Conservation (phyloP, 1,284 basidiomycete species). For the Cutaneotrichosporon sp. region DNA sequence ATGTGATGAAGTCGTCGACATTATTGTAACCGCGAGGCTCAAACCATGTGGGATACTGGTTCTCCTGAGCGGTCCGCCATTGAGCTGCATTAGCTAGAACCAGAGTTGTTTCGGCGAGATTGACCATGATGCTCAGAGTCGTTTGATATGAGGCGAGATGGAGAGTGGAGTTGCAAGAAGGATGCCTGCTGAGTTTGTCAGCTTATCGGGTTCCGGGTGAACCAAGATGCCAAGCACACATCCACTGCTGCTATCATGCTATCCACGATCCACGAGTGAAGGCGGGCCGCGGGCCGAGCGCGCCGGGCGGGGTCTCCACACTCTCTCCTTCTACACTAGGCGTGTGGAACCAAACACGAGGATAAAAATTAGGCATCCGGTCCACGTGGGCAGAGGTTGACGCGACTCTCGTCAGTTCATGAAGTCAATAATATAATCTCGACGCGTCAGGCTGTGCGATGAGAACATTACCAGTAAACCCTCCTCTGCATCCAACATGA, state of each 20-base stretch:
- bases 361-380: not conserved
- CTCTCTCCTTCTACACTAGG: no score
- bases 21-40: not conserved
- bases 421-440: no score
- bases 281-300: no score
- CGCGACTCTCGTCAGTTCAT: not conserved
- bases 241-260: no score
- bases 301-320: no score
- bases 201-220: no score
- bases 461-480: not conserved
- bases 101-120: conserved; percentile 20
- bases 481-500: not conserved
- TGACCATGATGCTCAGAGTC: not conserved
- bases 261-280: no score
- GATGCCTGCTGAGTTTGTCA: no score
- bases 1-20: not conserved
- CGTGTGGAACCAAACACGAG: not conserved
- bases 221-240: no score
- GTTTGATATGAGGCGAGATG: no score
- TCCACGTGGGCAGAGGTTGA: not conserved
- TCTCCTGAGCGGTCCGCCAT: not conserved
- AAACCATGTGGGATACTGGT: conserved; percentile 10
- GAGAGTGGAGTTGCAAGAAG: no score
- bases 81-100: conserved; percentile 19
- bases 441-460: not conserved